Percentiles rank a stretch among this genome's conserved stretches.
Conservation (phyloP, 805 yeast genomes). For the Monosporozyma siamensis region DNA sequence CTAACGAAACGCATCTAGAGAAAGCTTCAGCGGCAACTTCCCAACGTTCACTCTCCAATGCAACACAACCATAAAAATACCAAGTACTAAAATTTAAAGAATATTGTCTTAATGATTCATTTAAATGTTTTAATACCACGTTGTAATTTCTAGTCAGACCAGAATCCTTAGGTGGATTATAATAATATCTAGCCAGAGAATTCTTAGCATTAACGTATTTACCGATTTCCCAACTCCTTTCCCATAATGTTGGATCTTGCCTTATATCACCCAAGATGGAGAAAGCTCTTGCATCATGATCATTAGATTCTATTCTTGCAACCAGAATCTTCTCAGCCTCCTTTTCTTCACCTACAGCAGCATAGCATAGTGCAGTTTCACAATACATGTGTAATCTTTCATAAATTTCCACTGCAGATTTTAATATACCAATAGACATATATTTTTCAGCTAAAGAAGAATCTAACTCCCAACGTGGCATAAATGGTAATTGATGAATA, state of each 20-base stretch:
- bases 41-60: constrained; percentile 61
- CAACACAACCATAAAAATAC: constrained; percentile 89
- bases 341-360: constrained; percentile 66
- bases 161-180: constrained; percentile 50
- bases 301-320: constrained; percentile 44
- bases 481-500: constrained; percentile 62
- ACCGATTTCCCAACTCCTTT: constrained; percentile 78
- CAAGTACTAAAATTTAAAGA: constrained; percentile 75
- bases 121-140: constrained; percentile 54
- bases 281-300: constrained; percentile 74
- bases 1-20: constrained; percentile 79
- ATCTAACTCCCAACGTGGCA: constrained; percentile 84
- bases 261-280: constrained; percentile 80
- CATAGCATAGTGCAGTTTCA: constrained; percentile 86
- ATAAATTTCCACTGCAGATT: constrained; percentile 83
- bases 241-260: constrained; percentile 70
- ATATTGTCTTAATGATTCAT: constrained; percentile 62
- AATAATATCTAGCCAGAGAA: constrained; percentile 65
- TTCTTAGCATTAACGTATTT: constrained; percentile 78
- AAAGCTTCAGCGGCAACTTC: constrained; percentile 85
- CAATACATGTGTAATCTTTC: constrained; percentile 65
- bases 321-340: constrained; percentile 55
- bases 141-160: constrained; percentile 44
- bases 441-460: constrained; percentile 73
- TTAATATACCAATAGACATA: constrained; percentile 73